Evolutionary conservation across 371 early-diverging fungal species (phyloP), one percentile per base, ranked within the genome.

Genomic region (Basidiobolus heterosporus): DNA sequence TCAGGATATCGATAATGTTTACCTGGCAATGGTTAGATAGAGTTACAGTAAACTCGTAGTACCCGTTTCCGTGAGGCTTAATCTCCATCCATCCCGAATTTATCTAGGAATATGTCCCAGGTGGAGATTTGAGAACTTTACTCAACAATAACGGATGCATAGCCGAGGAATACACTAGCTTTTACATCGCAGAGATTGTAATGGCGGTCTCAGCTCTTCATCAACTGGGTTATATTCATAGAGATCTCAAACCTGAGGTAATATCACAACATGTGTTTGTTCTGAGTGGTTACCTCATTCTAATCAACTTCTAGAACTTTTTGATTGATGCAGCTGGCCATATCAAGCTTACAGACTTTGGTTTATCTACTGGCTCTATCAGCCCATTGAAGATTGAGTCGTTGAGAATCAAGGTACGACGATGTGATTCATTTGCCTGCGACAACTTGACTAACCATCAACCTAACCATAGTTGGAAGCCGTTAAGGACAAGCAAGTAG

Each of bases 281-380:
- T 19, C 6, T 30, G 9, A 38, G 19, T 23, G 15, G 40, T 21
- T 49, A 20, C 21, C 46, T 42, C 17, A 18, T 16, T 6, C 16
- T 38, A 16, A 36, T 21, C 19, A n/a, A 11, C 16, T 37, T 35
- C 19, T 45, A 79, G 47, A 77, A 74, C 44, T 70, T 79, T 24
- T 49, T 79, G 43, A 63, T 79, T 39, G 80, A 77, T 58, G 58
- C 56, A 1, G 65, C 69, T 15, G 85, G 85, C 3, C 88, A 88
- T 60, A 69, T 88, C 51, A 80, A 75, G 41, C 59, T 91, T 40
- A 72, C 78, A 1, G 96, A 95, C 61, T 95, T 95, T 70, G 94
- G 96, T 1, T 70, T 92, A 41, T 78, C 84, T 17, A 82, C 85
- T 36, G 88, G 87, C 13, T 59, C 62, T 16, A 54, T 85, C 40